These are phyloP conservation scores for Aspergillus brasiliensis DNA, from an alignment of 2,329 filamentous ascomycete species.

Conservation along the genomic window DNA sequence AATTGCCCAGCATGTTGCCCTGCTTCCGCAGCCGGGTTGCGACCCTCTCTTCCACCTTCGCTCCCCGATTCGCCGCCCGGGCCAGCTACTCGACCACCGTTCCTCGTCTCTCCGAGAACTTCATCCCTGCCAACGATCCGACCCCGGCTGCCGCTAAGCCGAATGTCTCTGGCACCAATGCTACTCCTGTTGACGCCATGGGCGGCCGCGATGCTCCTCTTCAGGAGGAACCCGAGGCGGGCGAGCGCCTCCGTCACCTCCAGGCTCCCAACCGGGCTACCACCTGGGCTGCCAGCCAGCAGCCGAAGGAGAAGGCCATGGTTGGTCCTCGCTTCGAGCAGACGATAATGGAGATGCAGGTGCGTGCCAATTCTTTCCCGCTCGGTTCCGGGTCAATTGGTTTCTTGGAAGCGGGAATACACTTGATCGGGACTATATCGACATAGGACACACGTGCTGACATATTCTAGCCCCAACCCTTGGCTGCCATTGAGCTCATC, in stretches of 20 bases:
- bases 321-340: slow-evolving; percentile 94
- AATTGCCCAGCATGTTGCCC: slow-evolving; percentile 46
- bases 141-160: slow-evolving; percentile 51
- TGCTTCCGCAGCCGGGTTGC: slow-evolving; percentile 49
- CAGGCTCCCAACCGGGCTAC: slow-evolving; percentile 85
- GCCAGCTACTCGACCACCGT: slow-evolving; percentile 48
- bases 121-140: slow-evolving; percentile 59
- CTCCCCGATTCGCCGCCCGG: slow-evolving; percentile 34
- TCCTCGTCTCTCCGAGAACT: slow-evolving; percentile 44
- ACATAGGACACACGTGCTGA: background rate
- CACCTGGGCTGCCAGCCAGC: slow-evolving; percentile 86
- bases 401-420: too few relatives aligned
- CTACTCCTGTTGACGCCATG: slow-evolving; percentile 53
- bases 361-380: slow-evolving; percentile 47
- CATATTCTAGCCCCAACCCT: slow-evolving; percentile 72
- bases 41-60: slow-evolving; percentile 46
- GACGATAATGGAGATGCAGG: slow-evolving; percentile 90
- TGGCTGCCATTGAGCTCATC: slow-evolving; percentile 90
- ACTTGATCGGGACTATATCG: too few relatives aligned
- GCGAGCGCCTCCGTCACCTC: slow-evolving; percentile 59
- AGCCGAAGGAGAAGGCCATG: slow-evolving; percentile 81
- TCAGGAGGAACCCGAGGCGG: slow-evolving; percentile 58
- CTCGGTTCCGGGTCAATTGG: too few relatives aligned
- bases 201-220: slow-evolving; percentile 54
- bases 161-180: slow-evolving; percentile 65